A percentile compares a stretch with the other conserved stretches of the same genome.
phyloP scores from a whole-genome alignment of 192 early-diverging fungal genomes.

The Kappamyces sp. region DNA sequence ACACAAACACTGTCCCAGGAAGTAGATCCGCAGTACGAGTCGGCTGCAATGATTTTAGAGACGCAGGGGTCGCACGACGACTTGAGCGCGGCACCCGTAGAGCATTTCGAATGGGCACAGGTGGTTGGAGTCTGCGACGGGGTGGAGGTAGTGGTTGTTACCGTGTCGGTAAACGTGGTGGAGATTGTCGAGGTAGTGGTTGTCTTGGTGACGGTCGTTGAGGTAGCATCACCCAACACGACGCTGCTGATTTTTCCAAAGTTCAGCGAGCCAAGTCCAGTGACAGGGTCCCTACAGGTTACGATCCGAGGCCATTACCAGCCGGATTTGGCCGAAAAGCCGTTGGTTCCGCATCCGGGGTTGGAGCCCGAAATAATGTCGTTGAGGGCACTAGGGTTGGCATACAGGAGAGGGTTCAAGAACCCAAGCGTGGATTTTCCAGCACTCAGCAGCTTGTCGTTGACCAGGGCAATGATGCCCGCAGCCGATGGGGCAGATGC shows the following conservation, averaged over 20 bases:
- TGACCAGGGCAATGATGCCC: conserved; percentile 5
- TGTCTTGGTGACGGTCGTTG: neutral
- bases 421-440: conserved; percentile 9
- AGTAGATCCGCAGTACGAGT: conserved; percentile 8
- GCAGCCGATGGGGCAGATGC: conserved; percentile 2
- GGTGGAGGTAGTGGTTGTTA: conserved; percentile 11
- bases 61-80: conserved; percentile 19
- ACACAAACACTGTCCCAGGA: conserved; percentile 24
- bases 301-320: neutral
- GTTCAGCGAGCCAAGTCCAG: conserved; percentile 7
- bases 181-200: neutral
- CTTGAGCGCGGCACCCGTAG: conserved; percentile 5
- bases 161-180: neutral
- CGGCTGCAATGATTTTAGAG: conserved; percentile 12
- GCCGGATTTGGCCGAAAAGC: conserved; percentile 2
- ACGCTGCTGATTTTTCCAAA: neutral
- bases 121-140: neutral
- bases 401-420: conserved; percentile 12
- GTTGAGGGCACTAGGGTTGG: conserved; percentile 1
- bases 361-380: conserved; percentile 11
- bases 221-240: neutral
- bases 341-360: conserved; percentile 9
- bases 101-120: conserved; percentile 15
- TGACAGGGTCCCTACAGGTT: conserved; percentile 1
- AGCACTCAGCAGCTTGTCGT: conserved; percentile 1